phyloP scores from a whole-genome alignment of 306 rosid genomes.

The Ziziphus jujuba region DNA sequence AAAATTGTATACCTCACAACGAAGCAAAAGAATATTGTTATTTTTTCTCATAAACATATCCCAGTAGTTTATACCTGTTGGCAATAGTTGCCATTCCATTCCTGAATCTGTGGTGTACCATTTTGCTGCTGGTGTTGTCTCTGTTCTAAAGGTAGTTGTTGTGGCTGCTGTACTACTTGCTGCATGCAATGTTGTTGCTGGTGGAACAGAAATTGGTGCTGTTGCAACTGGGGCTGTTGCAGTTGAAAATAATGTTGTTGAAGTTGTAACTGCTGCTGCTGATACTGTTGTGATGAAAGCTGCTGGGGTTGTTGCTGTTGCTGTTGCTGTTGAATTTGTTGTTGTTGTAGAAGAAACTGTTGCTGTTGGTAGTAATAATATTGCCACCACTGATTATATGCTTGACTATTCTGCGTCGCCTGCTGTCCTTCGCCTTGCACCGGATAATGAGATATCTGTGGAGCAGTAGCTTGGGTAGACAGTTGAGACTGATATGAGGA shows the following conservation, averaged over 20 bases:
- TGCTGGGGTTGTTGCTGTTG: slow-evolving; percentile 32
- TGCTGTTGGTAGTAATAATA: slow-evolving; percentile 81
- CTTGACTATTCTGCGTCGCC: slow-evolving; percentile 55
- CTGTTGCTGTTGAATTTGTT: slow-evolving; percentile 25
- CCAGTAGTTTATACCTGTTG: slow-evolving; percentile 29
- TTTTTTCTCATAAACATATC: slow-evolving; percentile 1
- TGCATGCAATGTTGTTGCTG: slow-evolving; percentile 48
- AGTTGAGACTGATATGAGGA: slow-evolving; percentile 47
- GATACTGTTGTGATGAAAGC: slow-evolving; percentile 25
- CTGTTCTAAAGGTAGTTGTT: slow-evolving; percentile 27
- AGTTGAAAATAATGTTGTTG: slow-evolving; percentile 49
- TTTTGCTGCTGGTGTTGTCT: slow-evolving; percentile 28
- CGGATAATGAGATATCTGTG: slow-evolving; percentile 40
- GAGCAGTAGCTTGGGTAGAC: slow-evolving; percentile 32
- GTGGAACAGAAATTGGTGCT: slow-evolving; percentile 24
- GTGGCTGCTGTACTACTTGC: slow-evolving; percentile 23
- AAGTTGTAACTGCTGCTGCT: slow-evolving; percentile 44
- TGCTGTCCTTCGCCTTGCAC: slow-evolving; percentile 51
- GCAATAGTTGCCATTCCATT: slow-evolving; percentile 16
- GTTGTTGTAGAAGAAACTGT: slow-evolving; percentile 44
- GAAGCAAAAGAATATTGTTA: slow-evolving; percentile 6
- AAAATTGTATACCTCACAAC: not conserved
- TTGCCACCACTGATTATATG: slow-evolving; percentile 77
- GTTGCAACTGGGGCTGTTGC: slow-evolving; percentile 47
- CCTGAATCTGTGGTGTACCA: slow-evolving; percentile 18